Base-by-base conservation (phyloP, 306 rosid genomes). In the Calophaca sinica region DNA sequence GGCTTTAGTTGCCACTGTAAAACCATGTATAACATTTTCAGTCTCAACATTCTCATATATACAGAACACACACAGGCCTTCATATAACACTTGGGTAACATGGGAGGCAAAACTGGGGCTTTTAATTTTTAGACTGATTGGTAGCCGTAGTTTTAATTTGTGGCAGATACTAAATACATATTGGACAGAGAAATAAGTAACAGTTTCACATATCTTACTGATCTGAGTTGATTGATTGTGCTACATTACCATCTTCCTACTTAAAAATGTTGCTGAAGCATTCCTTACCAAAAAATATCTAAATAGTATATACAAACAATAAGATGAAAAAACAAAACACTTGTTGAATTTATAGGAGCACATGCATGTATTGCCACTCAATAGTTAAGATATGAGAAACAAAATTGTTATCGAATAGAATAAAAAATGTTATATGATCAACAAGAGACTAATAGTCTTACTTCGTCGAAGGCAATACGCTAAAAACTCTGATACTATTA, bases 401-500 rank as follows among this genome's bases (percentile, higher is more conserved):
- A 41, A 50, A 70, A 72, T 49, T 58, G 45, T 62, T 32, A 44
- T 57, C 28, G 2, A 39, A 73, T 2, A 9, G 69, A 69, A 76
- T 60, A 10, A 45, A 32, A 51, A 58, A 69, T 5, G 62, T 44
- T 3, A 51, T 50, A 57, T 28, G 45, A 41, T 33, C 59, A 73
- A 44, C n/a, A 73, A 67, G 62, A 80, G 72, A 75, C 52, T 51
- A 69, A 62, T 33, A 11, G 48, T 76, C 91, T 86, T 83, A 91
- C 99, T 81, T 94, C 15, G 85, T 90, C 2, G 96, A 83, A 75
- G 97, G 99, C 77, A 94, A 77, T 39, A 90, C 77, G 77, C 96
- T 87, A 77, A 91, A 94, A 61, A 94, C 90, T 73, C 79, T 86
- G 72, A 94, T 84, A 73, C 78, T 83, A 11, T 20, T 59, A 84